phyloP scores from a whole-genome alignment of 2,329 filamentous ascomycete species.

The Aspergillus viridinutans region DNA sequence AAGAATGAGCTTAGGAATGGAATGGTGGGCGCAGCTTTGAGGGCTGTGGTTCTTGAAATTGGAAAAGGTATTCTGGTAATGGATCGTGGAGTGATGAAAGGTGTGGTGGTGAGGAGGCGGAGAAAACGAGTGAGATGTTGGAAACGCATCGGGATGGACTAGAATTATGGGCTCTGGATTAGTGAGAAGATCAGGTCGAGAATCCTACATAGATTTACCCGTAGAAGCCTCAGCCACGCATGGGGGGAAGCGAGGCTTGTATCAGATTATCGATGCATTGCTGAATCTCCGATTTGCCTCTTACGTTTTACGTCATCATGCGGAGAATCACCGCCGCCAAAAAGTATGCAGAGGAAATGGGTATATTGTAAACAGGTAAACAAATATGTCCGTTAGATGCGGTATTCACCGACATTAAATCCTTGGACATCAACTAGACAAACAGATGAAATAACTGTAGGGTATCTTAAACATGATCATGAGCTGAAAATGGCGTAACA shows the following conservation, averaged over 20 bases:
- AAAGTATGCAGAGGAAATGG: background rate
- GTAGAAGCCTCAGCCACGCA: background rate
- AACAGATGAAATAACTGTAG: background rate
- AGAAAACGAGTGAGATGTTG: constrained; percentile 13
- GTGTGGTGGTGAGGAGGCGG: constrained; percentile 17
- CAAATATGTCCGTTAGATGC: background rate
- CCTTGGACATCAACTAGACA: background rate
- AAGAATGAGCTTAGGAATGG: constrained; percentile 77
- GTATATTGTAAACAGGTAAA: background rate
- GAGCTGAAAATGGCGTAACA: background rate
- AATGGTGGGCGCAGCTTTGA: constrained; percentile 69
- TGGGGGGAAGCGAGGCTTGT: background rate
- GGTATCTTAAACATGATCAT: constrained; percentile 15
- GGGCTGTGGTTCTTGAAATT: constrained; percentile 33
- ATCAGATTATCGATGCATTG: background rate
- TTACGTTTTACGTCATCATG: constrained; percentile 29
- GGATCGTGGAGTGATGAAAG: constrained; percentile 18
- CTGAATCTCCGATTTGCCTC: constrained; percentile 4
- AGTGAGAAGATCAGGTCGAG: background rate
- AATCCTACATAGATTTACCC: background rate
- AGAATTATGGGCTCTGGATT: background rate
- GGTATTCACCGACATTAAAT: background rate
- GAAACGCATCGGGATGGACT: constrained; percentile 24
- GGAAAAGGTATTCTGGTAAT: constrained; percentile 13
- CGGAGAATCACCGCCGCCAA: constrained; percentile 12